Percentiles rank a stretch among this genome's conserved stretches.
phyloP scores from a whole-genome alignment of 495 filamentous ascomycete genomes.

The Penicillium dipodomyicola region DNA sequence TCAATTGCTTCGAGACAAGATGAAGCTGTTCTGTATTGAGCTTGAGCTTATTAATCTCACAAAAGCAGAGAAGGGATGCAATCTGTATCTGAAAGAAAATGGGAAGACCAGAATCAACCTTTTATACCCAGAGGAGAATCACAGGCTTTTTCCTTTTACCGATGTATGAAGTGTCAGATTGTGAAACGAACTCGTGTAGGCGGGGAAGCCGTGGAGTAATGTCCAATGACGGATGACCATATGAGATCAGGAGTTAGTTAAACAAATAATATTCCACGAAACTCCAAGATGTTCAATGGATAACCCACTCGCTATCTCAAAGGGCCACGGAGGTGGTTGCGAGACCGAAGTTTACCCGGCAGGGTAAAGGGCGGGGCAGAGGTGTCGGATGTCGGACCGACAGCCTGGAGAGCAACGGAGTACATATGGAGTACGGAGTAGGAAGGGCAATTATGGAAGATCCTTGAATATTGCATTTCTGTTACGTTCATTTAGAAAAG shows the following conservation, averaged over 20 bases:
- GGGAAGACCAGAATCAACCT: background rate
- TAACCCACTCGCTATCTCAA: slow-evolving; percentile 10
- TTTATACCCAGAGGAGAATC: slow-evolving; percentile 1
- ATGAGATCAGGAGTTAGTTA: background rate
- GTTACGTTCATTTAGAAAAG: slow-evolving; percentile 13
- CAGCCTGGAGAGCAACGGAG: slow-evolving; percentile 6
- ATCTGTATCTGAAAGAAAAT: background rate
- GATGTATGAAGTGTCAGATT: background rate
- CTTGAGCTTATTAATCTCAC: too few species aligned
- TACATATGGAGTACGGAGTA: too few species aligned
- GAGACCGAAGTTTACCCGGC: slow-evolving; percentile 29
- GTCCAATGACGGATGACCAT: slow-evolving; percentile 1
- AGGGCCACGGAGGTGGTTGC: slow-evolving; percentile 19
- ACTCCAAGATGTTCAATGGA: background rate
- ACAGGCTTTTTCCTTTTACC: background rate
- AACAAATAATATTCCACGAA: slow-evolving; percentile 7
- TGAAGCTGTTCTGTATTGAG: background rate
- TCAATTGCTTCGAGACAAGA: background rate
- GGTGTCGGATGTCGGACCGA: slow-evolving; percentile 23
- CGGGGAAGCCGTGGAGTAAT: background rate
- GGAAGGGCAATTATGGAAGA: background rate
- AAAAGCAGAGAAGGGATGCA: background rate
- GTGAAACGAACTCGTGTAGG: slow-evolving; percentile 1
- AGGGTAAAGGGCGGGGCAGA: slow-evolving; percentile 4
- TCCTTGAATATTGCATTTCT: slow-evolving; percentile 7